These are phyloP conservation scores for Eragrostis curvula DNA, from an alignment of 176 grass and related monocot species.

Conservation along the genomic window DNA sequence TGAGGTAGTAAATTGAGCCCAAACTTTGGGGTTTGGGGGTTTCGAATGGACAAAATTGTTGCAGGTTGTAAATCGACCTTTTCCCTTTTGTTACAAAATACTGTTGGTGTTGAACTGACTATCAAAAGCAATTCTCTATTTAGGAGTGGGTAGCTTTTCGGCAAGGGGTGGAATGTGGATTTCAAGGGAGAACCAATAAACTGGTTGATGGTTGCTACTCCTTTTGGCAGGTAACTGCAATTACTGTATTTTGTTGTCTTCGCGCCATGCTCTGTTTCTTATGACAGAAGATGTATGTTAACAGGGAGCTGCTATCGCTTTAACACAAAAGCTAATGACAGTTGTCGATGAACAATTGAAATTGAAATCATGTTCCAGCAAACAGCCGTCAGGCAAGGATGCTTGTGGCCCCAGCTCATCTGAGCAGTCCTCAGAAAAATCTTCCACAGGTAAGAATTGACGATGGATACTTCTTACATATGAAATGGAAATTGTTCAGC, in stretches of 20 bases:
- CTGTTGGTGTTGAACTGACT: background rate
- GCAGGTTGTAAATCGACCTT: background rate
- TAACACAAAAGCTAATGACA: conserved; percentile 71
- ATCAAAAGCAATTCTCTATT: conserved; percentile 21
- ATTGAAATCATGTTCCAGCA: conserved; percentile 41
- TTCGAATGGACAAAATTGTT: background rate
- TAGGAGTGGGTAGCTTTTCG: conserved; percentile 85
- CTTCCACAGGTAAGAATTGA: conserved; percentile 32
- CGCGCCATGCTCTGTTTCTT: background rate
- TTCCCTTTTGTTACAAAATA: background rate
- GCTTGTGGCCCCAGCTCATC: conserved; percentile 38
- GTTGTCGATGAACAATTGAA: conserved; percentile 56
- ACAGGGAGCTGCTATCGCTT: conserved; percentile 82
- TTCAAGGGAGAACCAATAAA: conserved; percentile 96
- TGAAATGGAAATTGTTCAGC: background rate
- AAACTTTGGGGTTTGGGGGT: background rate
- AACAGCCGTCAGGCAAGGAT: conserved; percentile 26
- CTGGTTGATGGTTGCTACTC: conserved; percentile 99
- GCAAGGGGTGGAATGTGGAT: conserved; percentile 94
- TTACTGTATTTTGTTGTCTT: conserved; percentile 37
- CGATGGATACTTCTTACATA: conserved; percentile 28
- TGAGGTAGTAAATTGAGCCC: background rate
- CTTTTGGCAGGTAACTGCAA: conserved; percentile 90
- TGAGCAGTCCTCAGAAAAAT: conserved; percentile 18
- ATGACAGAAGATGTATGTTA: conserved; percentile 27